These are phyloP conservation scores for Debaryomyces castellii DNA, from an alignment of 805 yeast species.

Conservation along the genomic window DNA sequence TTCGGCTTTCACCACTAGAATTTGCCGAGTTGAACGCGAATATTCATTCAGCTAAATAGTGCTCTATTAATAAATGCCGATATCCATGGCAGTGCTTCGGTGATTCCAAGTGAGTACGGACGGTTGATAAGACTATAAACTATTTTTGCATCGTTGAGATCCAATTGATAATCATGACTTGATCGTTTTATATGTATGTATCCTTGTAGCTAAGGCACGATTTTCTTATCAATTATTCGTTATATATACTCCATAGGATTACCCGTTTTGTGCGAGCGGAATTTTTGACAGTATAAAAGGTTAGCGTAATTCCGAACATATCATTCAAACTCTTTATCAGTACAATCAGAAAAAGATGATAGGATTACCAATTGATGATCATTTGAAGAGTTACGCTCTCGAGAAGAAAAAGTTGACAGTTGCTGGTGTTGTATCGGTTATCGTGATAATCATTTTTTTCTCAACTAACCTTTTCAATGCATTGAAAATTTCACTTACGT, in stretches of 20 bases:
- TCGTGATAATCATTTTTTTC: constrained; percentile 14
- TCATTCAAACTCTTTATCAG: background rate
- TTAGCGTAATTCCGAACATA: background rate
- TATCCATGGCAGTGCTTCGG: too few relatives aligned
- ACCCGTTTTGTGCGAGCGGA: background rate
- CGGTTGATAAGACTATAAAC: too few relatives aligned
- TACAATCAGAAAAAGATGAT: constrained; percentile 7
- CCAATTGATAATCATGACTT: too few relatives aligned
- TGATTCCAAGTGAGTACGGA: too few relatives aligned
- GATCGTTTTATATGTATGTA: too few relatives aligned
- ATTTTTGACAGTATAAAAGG: background rate
- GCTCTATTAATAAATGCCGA: too few relatives aligned
- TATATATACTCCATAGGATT: background rate
- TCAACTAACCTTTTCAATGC: constrained; percentile 17
- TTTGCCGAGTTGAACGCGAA: background rate
- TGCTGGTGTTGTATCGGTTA: constrained; percentile 11
- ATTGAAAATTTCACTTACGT: constrained; percentile 13
- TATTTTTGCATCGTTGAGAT: too few relatives aligned
- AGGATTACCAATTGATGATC: constrained; percentile 14
- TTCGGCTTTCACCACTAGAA: too few relatives aligned
- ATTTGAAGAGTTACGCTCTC: background rate
- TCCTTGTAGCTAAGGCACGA: too few relatives aligned
- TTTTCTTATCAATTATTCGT: background rate
- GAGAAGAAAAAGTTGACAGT: constrained; percentile 6
- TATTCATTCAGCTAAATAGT: background rate